Base-by-base conservation (phyloP, 306 rosid species). In the Cajanus cajan region DNA sequence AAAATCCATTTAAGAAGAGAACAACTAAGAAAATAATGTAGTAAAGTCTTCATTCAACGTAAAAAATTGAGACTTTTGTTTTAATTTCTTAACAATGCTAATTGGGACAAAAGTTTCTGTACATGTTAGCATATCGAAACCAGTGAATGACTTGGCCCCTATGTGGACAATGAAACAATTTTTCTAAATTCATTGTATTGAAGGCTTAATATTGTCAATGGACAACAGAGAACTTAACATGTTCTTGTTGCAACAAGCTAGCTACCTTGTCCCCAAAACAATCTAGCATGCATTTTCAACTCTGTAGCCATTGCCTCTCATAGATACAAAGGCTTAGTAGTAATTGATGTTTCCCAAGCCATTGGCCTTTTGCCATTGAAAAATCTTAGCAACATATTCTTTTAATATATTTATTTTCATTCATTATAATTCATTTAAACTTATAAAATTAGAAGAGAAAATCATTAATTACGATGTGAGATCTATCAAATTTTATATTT, bases 151-250 rank as follows among this genome's bases (percentile, higher is more conserved):
- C 24, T 61, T 36, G 58, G 48, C 8, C 8, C 63, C 16, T 66
- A 1, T 5, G 44, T 12, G 39, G 47, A 69, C 22, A 43, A 43
- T 62, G 47, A 12, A 36, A 44, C 48, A 50, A 22, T 16, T 62
- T 39, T 61, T 40, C 61, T 18, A 73, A 50, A 63, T 80, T 51
- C 74, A 65, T 73, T 73, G 68, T n/a, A 51, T 73, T 50, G 52
- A 73, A 54, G 6, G 33, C 1, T 16, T 25, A 15, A 8, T 37
- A 22, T 54, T 57, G 34, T 41, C 21, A 61, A 62, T 68, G 52
- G 50, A 31, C 44, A 43, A 62, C 0, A 24, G 7, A 50, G 43
- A 58, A 47, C 28, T 19, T 47, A 15, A 33, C 59, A 65, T 64
- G 34, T 41, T 64, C 51, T 41, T 41, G 39, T 28, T 62, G 50